A percentile compares a stretch with the other conserved stretches of the same genome.
Conservation (phyloP, 1,139 yeast genomes). For the Debaryomyces fabryi region DNA sequence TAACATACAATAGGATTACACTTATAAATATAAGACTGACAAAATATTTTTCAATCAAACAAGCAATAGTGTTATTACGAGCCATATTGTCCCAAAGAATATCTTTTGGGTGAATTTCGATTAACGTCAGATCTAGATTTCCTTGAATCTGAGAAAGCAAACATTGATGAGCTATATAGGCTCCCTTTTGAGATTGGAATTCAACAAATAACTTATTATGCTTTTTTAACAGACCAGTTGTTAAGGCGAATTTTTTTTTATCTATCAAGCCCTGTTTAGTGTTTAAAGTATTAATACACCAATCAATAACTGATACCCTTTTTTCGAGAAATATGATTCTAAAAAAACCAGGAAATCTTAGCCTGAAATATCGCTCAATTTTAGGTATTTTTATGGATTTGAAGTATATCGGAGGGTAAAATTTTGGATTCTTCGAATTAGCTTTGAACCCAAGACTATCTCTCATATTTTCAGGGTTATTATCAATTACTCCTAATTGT, state of each 20-base stretch:
- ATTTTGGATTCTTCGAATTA: constrained; percentile 16
- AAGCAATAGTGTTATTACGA: constrained; percentile 32
- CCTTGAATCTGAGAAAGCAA: constrained; percentile 48
- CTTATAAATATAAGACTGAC: constrained; percentile 47
- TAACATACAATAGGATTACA: constrained; percentile 61
- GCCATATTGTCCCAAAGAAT: constrained; percentile 60
- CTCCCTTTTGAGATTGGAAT: constrained; percentile 50
- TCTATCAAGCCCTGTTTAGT: constrained; percentile 23
- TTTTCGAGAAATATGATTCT: constrained; percentile 28
- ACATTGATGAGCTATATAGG: constrained; percentile 59
- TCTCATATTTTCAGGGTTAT: not conserved
- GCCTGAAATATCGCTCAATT: constrained; percentile 27
- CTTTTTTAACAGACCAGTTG: constrained; percentile 22
- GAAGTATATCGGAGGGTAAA: constrained; percentile 39
- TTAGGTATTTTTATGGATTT: constrained; percentile 24
- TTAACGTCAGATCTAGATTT: constrained; percentile 40
- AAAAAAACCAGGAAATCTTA: constrained; percentile 34
- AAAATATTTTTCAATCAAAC: constrained; percentile 38
- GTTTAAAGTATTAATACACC: constrained; percentile 32
- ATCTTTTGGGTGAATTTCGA: constrained; percentile 60
- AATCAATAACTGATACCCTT: constrained; percentile 24
- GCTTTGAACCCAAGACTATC: not conserved
- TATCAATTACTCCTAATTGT: not conserved
- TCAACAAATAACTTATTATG: constrained; percentile 54
- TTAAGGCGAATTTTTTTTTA: constrained; percentile 22